Evolutionary conservation across 768 basidiomycete species (phyloP).

Genomic region (Lepiota venenata): DNA sequence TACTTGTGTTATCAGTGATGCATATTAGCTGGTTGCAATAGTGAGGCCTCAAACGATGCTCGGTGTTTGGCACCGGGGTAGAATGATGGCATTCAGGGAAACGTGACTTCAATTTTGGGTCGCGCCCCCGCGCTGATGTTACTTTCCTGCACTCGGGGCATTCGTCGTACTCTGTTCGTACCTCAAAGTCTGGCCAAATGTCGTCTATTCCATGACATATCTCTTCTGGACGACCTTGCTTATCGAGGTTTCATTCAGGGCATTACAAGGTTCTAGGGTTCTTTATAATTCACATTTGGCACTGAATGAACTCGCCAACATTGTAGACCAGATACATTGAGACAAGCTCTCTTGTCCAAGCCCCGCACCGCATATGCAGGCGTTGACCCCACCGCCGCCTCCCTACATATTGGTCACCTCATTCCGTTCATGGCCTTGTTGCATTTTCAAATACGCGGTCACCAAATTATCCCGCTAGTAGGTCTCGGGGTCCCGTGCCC

Average conservation of each 20-base stretch:
- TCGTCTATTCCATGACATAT: slow-evolving; percentile 7
- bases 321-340: slow-evolving; percentile 39
- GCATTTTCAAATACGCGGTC: slow-evolving; percentile 87
- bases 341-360: slow-evolving; percentile 29
- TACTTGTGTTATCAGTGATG: no score
- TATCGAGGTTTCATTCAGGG: slow-evolving; percentile 47
- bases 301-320: slow-evolving; percentile 1
- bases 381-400: slow-evolving; percentile 87
- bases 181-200: background rate
- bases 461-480: slow-evolving; percentile 81
- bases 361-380: slow-evolving; percentile 76
- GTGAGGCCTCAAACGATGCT: no score
- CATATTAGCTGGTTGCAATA: no score
- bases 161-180: background rate
- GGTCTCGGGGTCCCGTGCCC: slow-evolving; percentile 24
- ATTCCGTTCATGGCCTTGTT: slow-evolving; percentile 83
- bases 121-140: background rate
- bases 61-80: background rate
- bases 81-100: slow-evolving; percentile 1
- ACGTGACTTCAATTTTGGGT: slow-evolving; percentile 1
- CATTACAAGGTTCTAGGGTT: slow-evolving; percentile 34
- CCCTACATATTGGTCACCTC: slow-evolving; percentile 92
- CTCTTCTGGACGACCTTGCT: slow-evolving; percentile 39
- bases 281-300: background rate
- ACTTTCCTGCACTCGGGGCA: background rate